Base-by-base conservation (phyloP, 768 basidiomycete genomes). In the Tulasnella sp. region DNA sequence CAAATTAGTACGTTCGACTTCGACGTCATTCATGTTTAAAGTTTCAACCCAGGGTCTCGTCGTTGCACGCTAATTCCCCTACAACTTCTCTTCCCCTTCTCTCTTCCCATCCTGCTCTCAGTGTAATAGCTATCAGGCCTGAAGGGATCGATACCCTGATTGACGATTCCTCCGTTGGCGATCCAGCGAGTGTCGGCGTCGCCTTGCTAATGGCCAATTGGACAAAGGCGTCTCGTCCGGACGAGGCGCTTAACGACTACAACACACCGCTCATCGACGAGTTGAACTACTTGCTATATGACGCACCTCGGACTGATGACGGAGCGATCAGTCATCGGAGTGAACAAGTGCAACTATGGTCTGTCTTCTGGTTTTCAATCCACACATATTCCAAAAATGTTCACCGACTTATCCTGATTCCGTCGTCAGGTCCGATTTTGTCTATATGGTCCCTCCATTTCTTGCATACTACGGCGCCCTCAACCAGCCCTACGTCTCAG, bases 371-470 rank as follows among this genome's bases (percentile, higher is more conserved):
- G 2, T 61, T 17, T 53, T 11, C 15, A 15, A 23, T 32, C 32
- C 42, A 29, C 51, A 34, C 19, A 62, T 17, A 26, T 13, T 11
- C 17, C 19, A 29, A 4, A 3, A 61, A 10, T 24, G 11, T 62
- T 47, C 15, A 15, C 34, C 13, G 24, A 47, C 23, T 23, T 48
- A 4, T 58, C 58, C 52, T 1, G 53, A 50, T 51, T 8, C 24
- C 15, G n/a, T n/a, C 34, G 43, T 58, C 60, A 88, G 87, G 86
- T 80, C 80, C 54, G 88, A 91, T 68, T 90, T 77, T 54, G 77
- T 86, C 11, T 90, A 84, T 68, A 90, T 90, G 89, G 85, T 84
- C 0, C 89, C 89, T 1, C 87, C 88, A 0, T 94, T 91, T 69
- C 71, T 93, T 9, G 88, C 90, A 0, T 91, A 89, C 70, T 90